These are phyloP conservation scores for Sequoiadendron giganteum DNA, from an alignment of 75 land plant species.

Conservation along the genomic window DNA sequence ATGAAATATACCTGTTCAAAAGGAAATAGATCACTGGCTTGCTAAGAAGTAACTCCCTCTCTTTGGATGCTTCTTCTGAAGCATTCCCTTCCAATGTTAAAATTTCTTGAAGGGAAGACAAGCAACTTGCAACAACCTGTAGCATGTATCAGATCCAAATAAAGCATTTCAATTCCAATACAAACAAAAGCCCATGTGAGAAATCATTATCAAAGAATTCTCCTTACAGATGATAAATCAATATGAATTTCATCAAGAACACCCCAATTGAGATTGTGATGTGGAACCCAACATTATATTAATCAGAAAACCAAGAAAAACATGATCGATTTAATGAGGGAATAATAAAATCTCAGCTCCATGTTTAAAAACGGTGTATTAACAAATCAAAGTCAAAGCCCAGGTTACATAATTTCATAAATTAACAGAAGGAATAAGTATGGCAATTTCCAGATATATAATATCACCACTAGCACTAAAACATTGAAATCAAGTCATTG, in stretches of 20 bases:
- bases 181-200: background rate
- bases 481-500: background rate
- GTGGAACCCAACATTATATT: background rate
- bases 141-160: background rate
- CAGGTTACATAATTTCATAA: background rate
- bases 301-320: background rate
- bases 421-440: background rate
- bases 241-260: too few species aligned
- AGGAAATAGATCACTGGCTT: constrained; percentile 69
- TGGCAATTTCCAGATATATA: background rate
- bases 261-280: background rate
- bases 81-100: constrained; percentile 61
- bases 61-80: constrained; percentile 70
- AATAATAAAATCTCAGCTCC: background rate
- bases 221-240: too few species aligned
- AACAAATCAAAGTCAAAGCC: background rate
- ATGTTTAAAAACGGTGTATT: background rate
- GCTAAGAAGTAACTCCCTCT: constrained; percentile 73
- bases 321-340: background rate
- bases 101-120: constrained; percentile 87
- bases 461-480: background rate
- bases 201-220: background rate
- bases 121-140: constrained; percentile 95
- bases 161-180: constrained; percentile 1
- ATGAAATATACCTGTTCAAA: constrained; percentile 61